Evolutionary conservation across 2,329 filamentous ascomycete species (phyloP).

Genomic region (Ambrosiella xylebori): DNA sequence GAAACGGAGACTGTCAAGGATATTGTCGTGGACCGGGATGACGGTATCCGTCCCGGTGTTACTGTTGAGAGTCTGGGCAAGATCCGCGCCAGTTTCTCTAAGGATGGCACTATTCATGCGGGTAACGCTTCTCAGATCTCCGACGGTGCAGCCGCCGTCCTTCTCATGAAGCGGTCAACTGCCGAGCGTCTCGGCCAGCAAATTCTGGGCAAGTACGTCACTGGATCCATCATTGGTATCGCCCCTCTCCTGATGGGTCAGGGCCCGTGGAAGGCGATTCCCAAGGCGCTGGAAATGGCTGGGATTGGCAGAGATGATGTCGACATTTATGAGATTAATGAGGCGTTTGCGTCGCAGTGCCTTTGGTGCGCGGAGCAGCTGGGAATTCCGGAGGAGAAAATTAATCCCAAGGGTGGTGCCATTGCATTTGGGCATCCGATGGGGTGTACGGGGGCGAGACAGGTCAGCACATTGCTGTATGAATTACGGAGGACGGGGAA

Average conservation of each 20-base stretch:
- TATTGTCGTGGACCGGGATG: constrained; percentile 69
- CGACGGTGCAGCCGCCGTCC: constrained; percentile 84
- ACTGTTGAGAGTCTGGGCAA: constrained; percentile 79
- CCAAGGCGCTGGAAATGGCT: constrained; percentile 73
- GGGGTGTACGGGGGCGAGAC: constrained; percentile 83
- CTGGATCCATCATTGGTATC: constrained; percentile 72
- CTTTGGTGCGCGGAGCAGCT: constrained; percentile 86
- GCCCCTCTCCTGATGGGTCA: constrained; percentile 89
- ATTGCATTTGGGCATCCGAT: constrained; percentile 94
- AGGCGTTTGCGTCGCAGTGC: constrained; percentile 92
- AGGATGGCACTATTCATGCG: constrained; percentile 85
- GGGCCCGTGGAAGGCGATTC: constrained; percentile 90
- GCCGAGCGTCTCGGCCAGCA: constrained; percentile 75
- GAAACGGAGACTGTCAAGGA: constrained; percentile 76
- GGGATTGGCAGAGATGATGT: constrained; percentile 79
- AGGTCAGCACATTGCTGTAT: constrained; percentile 81
- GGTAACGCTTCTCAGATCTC: constrained; percentile 94
- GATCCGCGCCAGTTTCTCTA: constrained; percentile 78
- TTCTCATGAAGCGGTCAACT: constrained; percentile 87
- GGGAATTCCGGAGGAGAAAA: constrained; percentile 63
- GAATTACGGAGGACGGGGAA: constrained; percentile 72
- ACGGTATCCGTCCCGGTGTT: constrained; percentile 71
- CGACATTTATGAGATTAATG: constrained; percentile 97
- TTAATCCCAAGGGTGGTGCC: constrained; percentile 93
- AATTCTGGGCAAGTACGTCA: constrained; percentile 84